Percentiles rank a stretch among this genome's conserved stretches.
These are phyloP conservation scores for Sporothrix inflata DNA, from an alignment of 2,329 filamentous ascomycete species.

Conservation along the genomic window DNA sequence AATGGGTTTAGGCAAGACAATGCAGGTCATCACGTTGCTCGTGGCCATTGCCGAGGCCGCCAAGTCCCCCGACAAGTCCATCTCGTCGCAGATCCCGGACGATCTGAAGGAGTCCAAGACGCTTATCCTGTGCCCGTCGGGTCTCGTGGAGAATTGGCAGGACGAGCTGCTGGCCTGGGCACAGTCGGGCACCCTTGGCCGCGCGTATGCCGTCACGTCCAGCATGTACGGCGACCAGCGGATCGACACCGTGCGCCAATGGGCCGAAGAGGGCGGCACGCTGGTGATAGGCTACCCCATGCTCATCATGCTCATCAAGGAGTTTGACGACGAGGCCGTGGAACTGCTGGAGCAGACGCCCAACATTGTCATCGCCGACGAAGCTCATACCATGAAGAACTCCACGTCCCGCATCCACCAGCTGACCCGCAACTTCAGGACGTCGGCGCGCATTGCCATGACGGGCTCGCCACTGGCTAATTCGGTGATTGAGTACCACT, in stretches of 20 bases:
- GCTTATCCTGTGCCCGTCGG: conserved; percentile 75
- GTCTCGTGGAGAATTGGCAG: conserved; percentile 78
- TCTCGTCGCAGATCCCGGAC: conserved; percentile 69
- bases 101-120: conserved; percentile 65
- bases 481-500: conserved; percentile 78
- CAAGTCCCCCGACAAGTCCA: conserved; percentile 57
- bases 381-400: conserved; percentile 82
- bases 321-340: not conserved
- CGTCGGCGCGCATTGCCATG: conserved; percentile 75
- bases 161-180: conserved; percentile 77
- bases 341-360: conserved; percentile 50
- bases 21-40: conserved; percentile 87
- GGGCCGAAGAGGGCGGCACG: conserved; percentile 69
- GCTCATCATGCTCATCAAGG: conserved; percentile 47
- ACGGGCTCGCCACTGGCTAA: conserved; percentile 88
- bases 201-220: conserved; percentile 59
- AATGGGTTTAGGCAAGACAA: conserved; percentile 91
- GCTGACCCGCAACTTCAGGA: conserved; percentile 63
- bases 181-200: conserved; percentile 58
- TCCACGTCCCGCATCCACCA: conserved; percentile 53
- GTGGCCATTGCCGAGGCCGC: conserved; percentile 71
- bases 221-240: conserved; percentile 45
- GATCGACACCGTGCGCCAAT: conserved; percentile 53
- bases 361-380: conserved; percentile 79
- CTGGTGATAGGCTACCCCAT: conserved; percentile 77